Evolutionary conservation across 1,284 basidiomycete genomes (phyloP), one percentile per base, ranked within the genome.

Genomic region (Apiotrichum siamense): DNA sequence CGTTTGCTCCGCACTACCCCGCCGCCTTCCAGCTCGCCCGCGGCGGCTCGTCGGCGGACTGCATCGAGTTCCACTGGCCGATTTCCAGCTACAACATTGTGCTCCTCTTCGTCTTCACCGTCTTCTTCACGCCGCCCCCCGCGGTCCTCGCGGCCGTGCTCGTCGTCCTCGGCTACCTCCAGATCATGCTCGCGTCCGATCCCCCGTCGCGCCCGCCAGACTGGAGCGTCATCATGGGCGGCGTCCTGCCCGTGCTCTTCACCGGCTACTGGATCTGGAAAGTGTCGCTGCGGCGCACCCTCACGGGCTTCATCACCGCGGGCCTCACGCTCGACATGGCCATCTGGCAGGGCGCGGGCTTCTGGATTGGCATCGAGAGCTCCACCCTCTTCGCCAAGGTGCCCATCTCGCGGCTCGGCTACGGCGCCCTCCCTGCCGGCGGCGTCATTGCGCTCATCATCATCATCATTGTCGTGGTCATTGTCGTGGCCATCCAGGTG

Each of bases 351-450:
- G 69, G 70, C 0, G 29, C 56, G n/a, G 69, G 70, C 15, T 67
- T 55, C 51, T 73, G 70, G 70, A 59, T 73, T 32, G 70, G 70
- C 2, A 54, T 70, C 5, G 70, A 73, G 49, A 63, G 60, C 41
- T 60, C 57, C 17, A 66, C 63, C 6, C 59, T 73, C 5, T 71
- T 73, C 50, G 60, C 63, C 17, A 58, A 54, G 36, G 48, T 73
- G 31, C 70, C 70, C 13, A 66, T 71, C 44, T 51, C 57, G 5
- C 43, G 69, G 10, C 49, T 72, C 11, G 68, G 67, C 1, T 70
- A 70, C 47, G 66, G 62, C 39, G 27, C 50, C 1, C 57, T 73
- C 17, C 48, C 54, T 18, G 49, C 63, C 7, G 58, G 50, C 25
- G 70, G 66, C 10, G 43, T 69, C 10, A 52, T 63, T 23, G 55